phyloP scores from a whole-genome alignment of 106 monocot genomes.

The Platanthera guangdongensis region DNA sequence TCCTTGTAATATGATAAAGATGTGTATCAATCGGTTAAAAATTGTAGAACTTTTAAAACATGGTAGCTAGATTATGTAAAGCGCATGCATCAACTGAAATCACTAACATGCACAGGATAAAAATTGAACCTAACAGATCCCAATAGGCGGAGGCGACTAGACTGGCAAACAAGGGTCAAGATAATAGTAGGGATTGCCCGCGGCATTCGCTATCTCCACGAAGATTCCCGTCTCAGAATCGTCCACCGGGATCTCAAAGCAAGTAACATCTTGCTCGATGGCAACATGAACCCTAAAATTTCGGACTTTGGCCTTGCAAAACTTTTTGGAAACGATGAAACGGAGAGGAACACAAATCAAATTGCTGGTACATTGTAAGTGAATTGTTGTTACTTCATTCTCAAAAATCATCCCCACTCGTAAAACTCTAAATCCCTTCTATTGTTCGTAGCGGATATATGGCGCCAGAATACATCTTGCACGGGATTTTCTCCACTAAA shows the following conservation, averaged over 20 bases:
- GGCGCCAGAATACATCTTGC: conserved; percentile 25
- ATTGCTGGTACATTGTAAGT: conserved; percentile 23
- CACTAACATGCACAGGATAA: background rate
- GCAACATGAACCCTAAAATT: conserved; percentile 25
- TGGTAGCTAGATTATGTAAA: too few relatives aligned
- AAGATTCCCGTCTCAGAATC: conserved; percentile 26
- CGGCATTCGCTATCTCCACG: conserved; percentile 30
- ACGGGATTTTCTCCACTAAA: conserved; percentile 17
- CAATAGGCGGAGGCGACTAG: background rate
- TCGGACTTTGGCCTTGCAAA: conserved; percentile 32
- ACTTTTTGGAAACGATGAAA: conserved; percentile 11
- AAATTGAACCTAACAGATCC: conserved; percentile 11
- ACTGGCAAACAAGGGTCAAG: conserved; percentile 16
- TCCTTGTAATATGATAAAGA: too few relatives aligned
- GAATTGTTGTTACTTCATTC: too few relatives aligned
- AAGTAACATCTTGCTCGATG: conserved; percentile 25
- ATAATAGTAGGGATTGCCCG: conserved; percentile 21
- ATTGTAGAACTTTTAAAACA: too few relatives aligned
- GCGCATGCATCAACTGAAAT: too few relatives aligned
- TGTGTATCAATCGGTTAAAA: too few relatives aligned
- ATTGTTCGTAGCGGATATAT: conserved; percentile 22
- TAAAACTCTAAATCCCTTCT: background rate
- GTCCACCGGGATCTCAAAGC: conserved; percentile 34
- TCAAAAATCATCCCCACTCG: background rate
- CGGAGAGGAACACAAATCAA: conserved; percentile 4